These are phyloP conservation scores for Sarcodon sp. DNA, from an alignment of 768 basidiomycete species.

Conservation along the genomic window DNA sequence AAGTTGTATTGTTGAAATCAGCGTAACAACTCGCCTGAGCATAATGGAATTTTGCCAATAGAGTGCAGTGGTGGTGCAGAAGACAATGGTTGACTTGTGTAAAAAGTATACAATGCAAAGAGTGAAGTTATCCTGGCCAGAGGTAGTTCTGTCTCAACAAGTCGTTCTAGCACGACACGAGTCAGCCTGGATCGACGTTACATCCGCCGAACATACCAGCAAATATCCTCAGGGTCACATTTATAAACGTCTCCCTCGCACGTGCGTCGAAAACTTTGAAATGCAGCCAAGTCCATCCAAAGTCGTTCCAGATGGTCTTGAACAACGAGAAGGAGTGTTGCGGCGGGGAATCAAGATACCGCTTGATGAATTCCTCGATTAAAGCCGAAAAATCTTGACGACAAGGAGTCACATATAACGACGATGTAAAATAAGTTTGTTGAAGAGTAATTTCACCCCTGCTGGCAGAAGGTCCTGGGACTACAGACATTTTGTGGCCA, in stretches of 20 bases:
- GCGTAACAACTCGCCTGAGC: slow-evolving; percentile 34
- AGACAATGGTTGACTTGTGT: slow-evolving; percentile 48
- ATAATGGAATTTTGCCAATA: slow-evolving; percentile 44
- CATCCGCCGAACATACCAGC: slow-evolving; percentile 32
- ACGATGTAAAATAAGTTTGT: slow-evolving; percentile 70
- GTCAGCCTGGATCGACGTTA: background rate
- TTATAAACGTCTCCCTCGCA: slow-evolving; percentile 50
- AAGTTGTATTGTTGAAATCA: background rate
- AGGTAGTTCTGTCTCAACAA: slow-evolving; percentile 33
- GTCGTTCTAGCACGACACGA: slow-evolving; percentile 32
- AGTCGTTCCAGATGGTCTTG: slow-evolving; percentile 52
- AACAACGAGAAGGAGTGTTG: slow-evolving; percentile 53
- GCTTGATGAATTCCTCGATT: slow-evolving; percentile 36
- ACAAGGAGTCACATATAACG: slow-evolving; percentile 50
- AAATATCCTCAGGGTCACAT: slow-evolving; percentile 48
- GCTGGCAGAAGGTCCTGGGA: slow-evolving; percentile 40
- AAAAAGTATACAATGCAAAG: slow-evolving; percentile 62
- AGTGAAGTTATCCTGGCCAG: slow-evolving; percentile 46
- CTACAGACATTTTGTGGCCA: slow-evolving; percentile 21
- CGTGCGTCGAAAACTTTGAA: slow-evolving; percentile 61
- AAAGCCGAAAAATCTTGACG: slow-evolving; percentile 52
- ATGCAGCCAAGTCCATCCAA: slow-evolving; percentile 69
- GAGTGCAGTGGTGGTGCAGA: slow-evolving; percentile 36
- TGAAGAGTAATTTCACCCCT: slow-evolving; percentile 58
- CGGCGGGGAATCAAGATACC: slow-evolving; percentile 21